A percentile compares a stretch with the other conserved stretches of the same genome.
Evolutionary conservation across 2,329 filamentous ascomycete genomes (phyloP).

Genomic region (Paraphaeosphaeria minitans): DNA sequence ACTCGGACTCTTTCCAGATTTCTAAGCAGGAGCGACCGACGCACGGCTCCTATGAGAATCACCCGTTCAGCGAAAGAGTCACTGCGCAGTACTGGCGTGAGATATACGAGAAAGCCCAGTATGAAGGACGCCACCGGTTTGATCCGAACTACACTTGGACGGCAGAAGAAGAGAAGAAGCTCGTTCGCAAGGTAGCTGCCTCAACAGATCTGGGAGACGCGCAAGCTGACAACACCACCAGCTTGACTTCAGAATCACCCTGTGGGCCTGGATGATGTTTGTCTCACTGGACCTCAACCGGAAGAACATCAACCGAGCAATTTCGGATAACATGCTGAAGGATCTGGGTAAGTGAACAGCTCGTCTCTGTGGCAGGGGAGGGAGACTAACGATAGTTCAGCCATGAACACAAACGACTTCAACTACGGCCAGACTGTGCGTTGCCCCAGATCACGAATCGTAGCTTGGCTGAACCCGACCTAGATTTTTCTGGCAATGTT

Average conservation of each 20-base stretch:
- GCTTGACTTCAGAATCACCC: conserved; percentile 35
- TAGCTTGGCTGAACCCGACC: conserved; percentile 8
- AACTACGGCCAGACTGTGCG: conserved; percentile 48
- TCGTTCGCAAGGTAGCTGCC: conserved; percentile 50
- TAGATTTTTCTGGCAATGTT: conserved; percentile 48
- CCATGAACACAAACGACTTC: conserved; percentile 38
- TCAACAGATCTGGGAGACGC: background rate
- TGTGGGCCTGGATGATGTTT: conserved; percentile 56
- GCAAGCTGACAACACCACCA: conserved; percentile 13
- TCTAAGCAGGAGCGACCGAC: background rate
- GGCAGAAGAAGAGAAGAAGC: conserved; percentile 52
- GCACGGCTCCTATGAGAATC: background rate
- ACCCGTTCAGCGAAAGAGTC: conserved; percentile 27
- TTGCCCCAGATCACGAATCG: background rate
- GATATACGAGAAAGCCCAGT: conserved; percentile 36
- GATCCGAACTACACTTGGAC: conserved; percentile 55
- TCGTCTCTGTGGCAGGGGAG: background rate
- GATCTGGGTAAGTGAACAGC: conserved; percentile 29
- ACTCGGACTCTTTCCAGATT: background rate
- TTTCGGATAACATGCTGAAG: conserved; percentile 41
- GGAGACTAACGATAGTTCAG: conserved; percentile 18
- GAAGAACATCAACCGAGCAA: conserved; percentile 53
- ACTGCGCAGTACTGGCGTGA: conserved; percentile 32
- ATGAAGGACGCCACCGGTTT: conserved; percentile 53
- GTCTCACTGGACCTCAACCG: conserved; percentile 54